Evolutionary conservation across 257 asterid genomes (phyloP).

Genomic region (Solanum medicagineum): DNA sequence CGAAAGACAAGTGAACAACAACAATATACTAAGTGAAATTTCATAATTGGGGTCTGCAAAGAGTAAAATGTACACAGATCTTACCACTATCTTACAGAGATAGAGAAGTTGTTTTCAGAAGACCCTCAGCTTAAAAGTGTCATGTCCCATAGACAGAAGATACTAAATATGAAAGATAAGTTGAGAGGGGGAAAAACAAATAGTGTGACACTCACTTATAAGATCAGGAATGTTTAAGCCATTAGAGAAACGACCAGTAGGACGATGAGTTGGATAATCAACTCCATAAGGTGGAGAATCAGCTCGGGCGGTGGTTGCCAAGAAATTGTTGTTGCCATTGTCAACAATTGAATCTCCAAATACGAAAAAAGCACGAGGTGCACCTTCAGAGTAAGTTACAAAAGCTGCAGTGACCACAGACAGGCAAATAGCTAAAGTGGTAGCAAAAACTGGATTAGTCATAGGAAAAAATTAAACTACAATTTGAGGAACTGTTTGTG

Average conservation of each 20-base stretch:
- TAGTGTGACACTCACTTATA: slow-evolving; percentile 25
- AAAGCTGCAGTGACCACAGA: neutral
- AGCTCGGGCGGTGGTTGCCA: slow-evolving; percentile 57
- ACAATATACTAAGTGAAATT: too few species aligned
- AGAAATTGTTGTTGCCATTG: slow-evolving; percentile 64
- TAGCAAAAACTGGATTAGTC: slow-evolving; percentile 2
- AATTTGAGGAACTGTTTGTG: neutral
- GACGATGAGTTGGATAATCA: slow-evolving; percentile 61
- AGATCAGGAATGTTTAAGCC: slow-evolving; percentile 70
- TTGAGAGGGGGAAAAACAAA: neutral
- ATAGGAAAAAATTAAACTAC: neutral
- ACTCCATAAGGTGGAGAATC: slow-evolving; percentile 74
- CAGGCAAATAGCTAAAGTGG: neutral
- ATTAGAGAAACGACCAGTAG: slow-evolving; percentile 73
- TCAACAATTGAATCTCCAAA: slow-evolving; percentile 78
- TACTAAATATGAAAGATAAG: too few species aligned
- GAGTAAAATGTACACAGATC: too few species aligned
- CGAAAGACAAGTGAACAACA: neutral
- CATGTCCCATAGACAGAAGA: too few species aligned
- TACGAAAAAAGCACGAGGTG: slow-evolving; percentile 58
- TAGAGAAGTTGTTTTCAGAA: too few species aligned
- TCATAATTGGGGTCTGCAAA: fast-evolving
- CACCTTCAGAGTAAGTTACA: slow-evolving; percentile 13
- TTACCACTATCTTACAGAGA: too few species aligned
- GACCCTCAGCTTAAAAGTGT: too few species aligned